Evolutionary conservation across 2,329 filamentous ascomycete species (phyloP).

Genomic region (Sphaerulina musiva): DNA sequence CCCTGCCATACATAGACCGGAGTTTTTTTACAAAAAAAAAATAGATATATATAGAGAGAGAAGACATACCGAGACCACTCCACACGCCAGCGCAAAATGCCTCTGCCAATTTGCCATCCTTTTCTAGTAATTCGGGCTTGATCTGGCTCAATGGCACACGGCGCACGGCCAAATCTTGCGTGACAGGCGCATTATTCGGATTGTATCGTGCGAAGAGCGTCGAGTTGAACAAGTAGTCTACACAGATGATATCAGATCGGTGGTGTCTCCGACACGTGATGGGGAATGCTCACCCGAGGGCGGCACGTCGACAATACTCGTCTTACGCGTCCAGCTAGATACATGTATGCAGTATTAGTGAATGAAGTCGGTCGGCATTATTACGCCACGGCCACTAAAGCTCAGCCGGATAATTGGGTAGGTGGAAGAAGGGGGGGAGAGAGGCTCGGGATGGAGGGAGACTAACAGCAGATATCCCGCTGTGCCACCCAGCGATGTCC

Average conservation of each 20-base stretch:
- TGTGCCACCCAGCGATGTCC: conserved; percentile 39
- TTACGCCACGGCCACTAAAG: background rate
- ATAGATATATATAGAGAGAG: background rate
- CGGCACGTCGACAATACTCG: conserved; percentile 54
- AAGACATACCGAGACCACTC: conserved; percentile 53
- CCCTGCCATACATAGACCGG: too few species aligned
- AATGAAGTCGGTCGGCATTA: background rate
- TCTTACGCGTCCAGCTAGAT: conserved; percentile 45
- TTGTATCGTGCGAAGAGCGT: conserved; percentile 55
- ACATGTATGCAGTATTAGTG: too few species aligned
- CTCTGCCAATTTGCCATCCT: conserved; percentile 54
- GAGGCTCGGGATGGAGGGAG: too few species aligned
- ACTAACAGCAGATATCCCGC: conserved; percentile 44
- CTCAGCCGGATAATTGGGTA: background rate
- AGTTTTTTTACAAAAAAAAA: too few species aligned
- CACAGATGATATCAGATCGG: too few species aligned
- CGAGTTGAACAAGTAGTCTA: conserved; percentile 56
- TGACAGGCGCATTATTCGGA: conserved; percentile 54
- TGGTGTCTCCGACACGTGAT: too few species aligned
- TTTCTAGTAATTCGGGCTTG: conserved; percentile 57
- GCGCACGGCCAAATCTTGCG: conserved; percentile 59
- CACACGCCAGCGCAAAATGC: conserved; percentile 63
- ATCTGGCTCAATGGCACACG: conserved; percentile 58
- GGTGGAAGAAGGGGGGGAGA: too few species aligned
- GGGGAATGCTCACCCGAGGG: conserved; percentile 19